A percentile compares a stretch with the other conserved stretches of the same genome.
These are phyloP conservation scores for Steccherinum ochraceum DNA, from an alignment of 768 basidiomycete species.

Conservation along the genomic window DNA sequence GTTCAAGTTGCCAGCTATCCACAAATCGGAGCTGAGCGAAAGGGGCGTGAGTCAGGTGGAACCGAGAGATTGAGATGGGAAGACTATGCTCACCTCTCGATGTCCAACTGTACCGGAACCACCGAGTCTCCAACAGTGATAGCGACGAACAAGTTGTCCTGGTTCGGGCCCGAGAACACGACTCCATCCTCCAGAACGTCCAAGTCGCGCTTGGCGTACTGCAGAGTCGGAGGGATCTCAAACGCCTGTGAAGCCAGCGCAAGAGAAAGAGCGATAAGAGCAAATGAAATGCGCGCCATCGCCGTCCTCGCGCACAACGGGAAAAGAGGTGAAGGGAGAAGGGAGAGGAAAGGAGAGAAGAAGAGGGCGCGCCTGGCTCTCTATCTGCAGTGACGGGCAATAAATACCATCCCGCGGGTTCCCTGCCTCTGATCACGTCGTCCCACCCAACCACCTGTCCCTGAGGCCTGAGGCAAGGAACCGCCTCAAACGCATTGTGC, in stretches of 20 bases:
- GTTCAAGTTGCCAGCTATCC: slow-evolving; percentile 4
- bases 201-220: not conserved
- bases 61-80: not conserved
- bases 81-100: slow-evolving; percentile 3
- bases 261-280: not conserved
- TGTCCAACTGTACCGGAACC: slow-evolving; percentile 6
- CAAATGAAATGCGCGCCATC: not conserved
- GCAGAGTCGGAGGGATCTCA: not conserved
- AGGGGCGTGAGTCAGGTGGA: not conserved
- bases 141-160: slow-evolving; percentile 3
- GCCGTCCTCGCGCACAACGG: not conserved
- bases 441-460: not conserved
- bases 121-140: slow-evolving; percentile 3
- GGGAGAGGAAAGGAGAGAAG: not conserved
- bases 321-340: not conserved
- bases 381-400: not conserved
- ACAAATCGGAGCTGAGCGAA: slow-evolving; percentile 4
- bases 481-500: too few species aligned
- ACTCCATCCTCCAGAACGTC: not conserved
- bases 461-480: not conserved
- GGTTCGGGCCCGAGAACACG: not conserved
- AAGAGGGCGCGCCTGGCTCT: not conserved
- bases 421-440: not conserved
- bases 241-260: not conserved
- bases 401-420: too few species aligned